Conservation (phyloP, 495 filamentous ascomycete species). For the Venustampulla echinocandica region DNA sequence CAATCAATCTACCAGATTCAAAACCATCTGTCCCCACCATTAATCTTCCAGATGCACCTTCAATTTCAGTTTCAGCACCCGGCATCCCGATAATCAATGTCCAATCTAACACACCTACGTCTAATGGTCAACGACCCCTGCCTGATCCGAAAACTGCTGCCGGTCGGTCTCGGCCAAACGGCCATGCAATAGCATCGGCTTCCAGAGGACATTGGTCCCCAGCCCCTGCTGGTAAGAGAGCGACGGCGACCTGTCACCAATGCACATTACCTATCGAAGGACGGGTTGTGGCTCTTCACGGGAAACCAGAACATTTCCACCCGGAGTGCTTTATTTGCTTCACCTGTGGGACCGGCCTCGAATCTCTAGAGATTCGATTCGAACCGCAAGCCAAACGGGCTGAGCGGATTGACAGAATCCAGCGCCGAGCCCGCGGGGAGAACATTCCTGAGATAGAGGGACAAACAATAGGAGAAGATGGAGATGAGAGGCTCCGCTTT, state of each 20-base stretch:
- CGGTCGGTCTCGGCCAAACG: constrained; percentile 25
- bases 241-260: constrained; percentile 72
- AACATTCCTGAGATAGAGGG: constrained; percentile 45
- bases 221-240: constrained; percentile 41
- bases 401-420: constrained; percentile 63
- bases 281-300: constrained; percentile 76
- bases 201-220: constrained; percentile 30
- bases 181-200: constrained; percentile 14
- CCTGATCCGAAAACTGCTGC: constrained; percentile 22
- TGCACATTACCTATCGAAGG: constrained; percentile 80
- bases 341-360: constrained; percentile 77
- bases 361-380: constrained; percentile 91
- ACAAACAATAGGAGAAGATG: constrained; percentile 56
- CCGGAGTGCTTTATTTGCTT: constrained; percentile 89
- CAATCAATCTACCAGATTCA: constrained; percentile 51
- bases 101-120: constrained; percentile 1
- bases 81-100: constrained; percentile 9
- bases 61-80: constrained; percentile 24
- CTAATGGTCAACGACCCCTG: constrained; percentile 34
- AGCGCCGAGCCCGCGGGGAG: constrained; percentile 49
- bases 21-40: constrained; percentile 33
- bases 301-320: constrained; percentile 65
- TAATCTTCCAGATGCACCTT: constrained; percentile 34
- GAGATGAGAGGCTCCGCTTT: constrained; percentile 65
- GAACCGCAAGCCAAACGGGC: constrained; percentile 66